These are phyloP conservation scores for Solanum chiquidenum DNA, from an alignment of 257 asterid genomes.

Conservation along the genomic window DNA sequence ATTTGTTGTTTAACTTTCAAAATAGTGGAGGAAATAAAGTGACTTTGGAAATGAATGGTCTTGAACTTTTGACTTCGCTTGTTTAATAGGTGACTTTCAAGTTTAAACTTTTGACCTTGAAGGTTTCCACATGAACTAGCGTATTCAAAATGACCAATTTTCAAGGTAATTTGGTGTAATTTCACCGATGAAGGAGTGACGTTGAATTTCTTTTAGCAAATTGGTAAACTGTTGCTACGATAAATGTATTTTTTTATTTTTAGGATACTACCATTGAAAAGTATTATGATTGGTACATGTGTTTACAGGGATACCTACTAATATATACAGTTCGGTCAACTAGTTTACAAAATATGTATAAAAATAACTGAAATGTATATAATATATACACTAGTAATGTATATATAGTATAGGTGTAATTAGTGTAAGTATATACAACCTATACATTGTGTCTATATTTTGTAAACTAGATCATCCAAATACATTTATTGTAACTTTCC, in stretches of 20 bases:
- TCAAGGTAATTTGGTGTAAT: neutral
- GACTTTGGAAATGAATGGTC: neutral
- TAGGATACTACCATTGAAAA: neutral
- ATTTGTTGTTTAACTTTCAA: neutral
- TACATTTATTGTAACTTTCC: neutral
- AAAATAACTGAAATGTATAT: neutral
- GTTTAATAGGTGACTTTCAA: neutral
- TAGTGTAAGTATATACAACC: too few species aligned
- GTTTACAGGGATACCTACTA: neutral
- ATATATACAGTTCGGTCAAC: neutral
- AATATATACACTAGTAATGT: neutral
- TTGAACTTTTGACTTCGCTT: neutral
- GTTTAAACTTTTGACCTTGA: neutral
- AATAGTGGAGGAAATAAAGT: neutral
- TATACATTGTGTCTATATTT: neutral
- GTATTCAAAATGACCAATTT: neutral
- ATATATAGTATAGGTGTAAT: neutral
- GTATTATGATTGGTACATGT: neutral
- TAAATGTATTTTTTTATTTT: neutral
- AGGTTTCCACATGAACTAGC: neutral
- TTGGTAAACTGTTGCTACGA: neutral
- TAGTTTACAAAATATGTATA: neutral
- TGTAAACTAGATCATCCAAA: neutral
- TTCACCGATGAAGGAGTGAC: neutral
- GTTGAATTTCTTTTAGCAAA: neutral